phyloP scores from a whole-genome alignment of 805 yeast species.

The Monosporozyma servazzii region DNA sequence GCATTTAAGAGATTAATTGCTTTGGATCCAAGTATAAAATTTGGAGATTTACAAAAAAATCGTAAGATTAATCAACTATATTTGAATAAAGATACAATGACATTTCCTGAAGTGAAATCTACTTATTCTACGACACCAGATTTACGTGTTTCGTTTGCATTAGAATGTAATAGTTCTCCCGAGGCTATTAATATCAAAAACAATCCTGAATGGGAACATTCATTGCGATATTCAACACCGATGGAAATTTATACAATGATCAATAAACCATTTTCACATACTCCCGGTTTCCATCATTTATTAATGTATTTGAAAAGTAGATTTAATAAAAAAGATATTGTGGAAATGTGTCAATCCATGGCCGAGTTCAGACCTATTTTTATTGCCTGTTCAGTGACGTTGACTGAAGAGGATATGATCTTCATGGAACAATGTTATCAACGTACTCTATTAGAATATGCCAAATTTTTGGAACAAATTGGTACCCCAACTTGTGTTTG shows the following conservation, averaged over 20 bases:
- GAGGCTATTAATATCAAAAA: conserved; percentile 12
- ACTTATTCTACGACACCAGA: conserved; percentile 8
- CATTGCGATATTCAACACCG: conserved; percentile 46
- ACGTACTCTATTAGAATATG: conserved; percentile 80
- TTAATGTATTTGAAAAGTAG: conserved; percentile 63
- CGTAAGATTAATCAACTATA: conserved; percentile 52
- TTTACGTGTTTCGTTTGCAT: conserved; percentile 16
- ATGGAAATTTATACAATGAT: conserved; percentile 74
- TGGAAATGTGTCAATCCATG: conserved; percentile 78
- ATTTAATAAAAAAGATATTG: conserved; percentile 59
- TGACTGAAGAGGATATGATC: conserved; percentile 83
- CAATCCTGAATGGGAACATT: conserved; percentile 27
- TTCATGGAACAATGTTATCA: conserved; percentile 97
- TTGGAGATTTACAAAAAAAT: conserved; percentile 8
- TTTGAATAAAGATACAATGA: conserved; percentile 40
- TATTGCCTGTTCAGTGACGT: conserved; percentile 81
- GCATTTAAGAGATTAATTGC: conserved; percentile 18
- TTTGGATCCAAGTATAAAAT: conserved; percentile 8
- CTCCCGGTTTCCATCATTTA: conserved; percentile 81
- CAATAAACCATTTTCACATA: conserved; percentile 71
- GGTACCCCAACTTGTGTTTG: conserved; percentile 95
- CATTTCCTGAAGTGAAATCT: conserved; percentile 51
- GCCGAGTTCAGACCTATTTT: conserved; percentile 88
- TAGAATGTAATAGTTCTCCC: conserved; percentile 19
- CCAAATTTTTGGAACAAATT: conserved; percentile 68